These are phyloP conservation scores for Grosmannia serpens DNA, from an alignment of 2,329 filamentous ascomycete species.

Conservation along the genomic window DNA sequence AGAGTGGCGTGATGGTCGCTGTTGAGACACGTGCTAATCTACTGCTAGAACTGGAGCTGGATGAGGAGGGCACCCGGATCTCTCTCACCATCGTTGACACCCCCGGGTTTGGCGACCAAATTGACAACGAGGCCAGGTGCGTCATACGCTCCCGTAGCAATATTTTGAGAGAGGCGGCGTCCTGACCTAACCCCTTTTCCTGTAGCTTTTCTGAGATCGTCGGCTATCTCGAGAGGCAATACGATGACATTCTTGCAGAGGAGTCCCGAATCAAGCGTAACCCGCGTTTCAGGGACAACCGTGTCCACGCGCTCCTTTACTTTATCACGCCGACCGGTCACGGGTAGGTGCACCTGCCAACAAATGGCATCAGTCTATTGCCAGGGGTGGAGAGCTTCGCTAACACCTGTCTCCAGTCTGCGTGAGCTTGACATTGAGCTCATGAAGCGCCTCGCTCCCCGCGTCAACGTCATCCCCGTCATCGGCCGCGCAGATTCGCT, in stretches of 20 bases:
- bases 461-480: conserved; percentile 97
- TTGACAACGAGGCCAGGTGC: conserved; percentile 97
- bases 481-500: conserved; percentile 98
- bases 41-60: conserved; percentile 71
- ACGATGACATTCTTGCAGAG: conserved; percentile 97
- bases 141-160: conserved; percentile 9
- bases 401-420: conserved; percentile 45
- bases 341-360: conserved; percentile 44
- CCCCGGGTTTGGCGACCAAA: conserved; percentile 95
- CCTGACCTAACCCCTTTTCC: conserved; percentile 11
- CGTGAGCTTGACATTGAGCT: conserved; percentile 98
- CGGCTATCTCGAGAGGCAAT: conserved; percentile 96
- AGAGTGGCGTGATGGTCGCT: not conserved
- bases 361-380: not conserved
- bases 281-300: conserved; percentile 97
- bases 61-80: conserved; percentile 97
- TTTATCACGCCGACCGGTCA: conserved; percentile 98
- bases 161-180: not conserved
- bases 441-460: conserved; percentile 97
- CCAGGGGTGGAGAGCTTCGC: not conserved
- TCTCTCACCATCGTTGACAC: conserved; percentile 98
- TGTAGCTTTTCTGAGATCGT: conserved; percentile 91
- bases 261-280: conserved; percentile 99
- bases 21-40: not conserved
- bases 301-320: conserved; percentile 95